Base-by-base conservation (phyloP, 139 green algal species). In the Klebsormidium nitens region DNA sequence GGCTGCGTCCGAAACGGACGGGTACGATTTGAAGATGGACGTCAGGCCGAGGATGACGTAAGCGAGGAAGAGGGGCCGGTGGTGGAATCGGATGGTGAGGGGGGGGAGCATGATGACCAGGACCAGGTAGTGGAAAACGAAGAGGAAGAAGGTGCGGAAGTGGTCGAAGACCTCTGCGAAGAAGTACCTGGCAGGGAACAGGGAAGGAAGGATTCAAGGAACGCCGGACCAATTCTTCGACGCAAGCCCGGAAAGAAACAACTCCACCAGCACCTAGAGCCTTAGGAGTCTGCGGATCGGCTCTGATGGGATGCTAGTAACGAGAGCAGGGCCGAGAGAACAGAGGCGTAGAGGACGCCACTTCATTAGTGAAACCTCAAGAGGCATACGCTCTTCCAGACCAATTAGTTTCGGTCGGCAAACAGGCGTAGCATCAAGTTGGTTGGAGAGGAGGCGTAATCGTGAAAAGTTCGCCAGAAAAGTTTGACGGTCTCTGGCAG, bases 161-260 rank as follows among this genome's bases (percentile, higher is more conserved):
- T 76, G 48, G 1, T 83, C 59, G 35, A 91, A 91, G 57, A 87
- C 80, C 81, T 91, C 78, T 2, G 83, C 81, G 50, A 88, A 86
- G 49, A 94, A 86, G 66, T 82, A 82, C 76, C 76, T 71, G 39
- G 38, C 38, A 28, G 40, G 29, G 0, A 38, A 38, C 5, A 58
- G 36, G 55, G 50, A 61, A 28, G 67, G 37, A 14, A 8, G 42
- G 11, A 50, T 14, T 8, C 8, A 14, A 26, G 42, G 8, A 26
- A 14, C 14, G 42, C 11, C 14, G 42, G 42, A 26, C 8, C 8
- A 14, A 50, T 50, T 26, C 8, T 14, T 50, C 42, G 42, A 14
- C 14, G 42, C 8, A 14, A n/a, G n/a, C n/a, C n/a, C 42, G 42
- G 14, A 14, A 26, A 50, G 11, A 14, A 26, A 14, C 42, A 14